Conservation (phyloP, 2,329 filamentous ascomycete genomes). For the Ceratocystis variospora region DNA sequence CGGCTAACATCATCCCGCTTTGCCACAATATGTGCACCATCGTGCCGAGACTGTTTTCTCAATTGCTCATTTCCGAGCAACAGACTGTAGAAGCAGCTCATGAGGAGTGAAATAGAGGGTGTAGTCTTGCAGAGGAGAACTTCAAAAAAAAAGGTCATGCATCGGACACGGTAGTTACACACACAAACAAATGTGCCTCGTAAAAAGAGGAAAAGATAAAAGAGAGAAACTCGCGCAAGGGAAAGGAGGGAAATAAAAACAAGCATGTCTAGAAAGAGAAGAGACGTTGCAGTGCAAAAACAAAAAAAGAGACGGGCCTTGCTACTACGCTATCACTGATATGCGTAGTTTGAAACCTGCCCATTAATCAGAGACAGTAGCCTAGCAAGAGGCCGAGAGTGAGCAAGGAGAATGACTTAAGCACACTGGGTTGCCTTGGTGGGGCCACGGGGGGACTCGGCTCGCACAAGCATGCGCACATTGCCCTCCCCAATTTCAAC, state of each 20-base stretch:
- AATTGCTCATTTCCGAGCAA: background rate
- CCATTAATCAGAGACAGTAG: background rate
- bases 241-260: background rate
- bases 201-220: conserved; percentile 1
- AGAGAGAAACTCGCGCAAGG: background rate
- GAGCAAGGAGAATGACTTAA: background rate
- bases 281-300: background rate
- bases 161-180: background rate
- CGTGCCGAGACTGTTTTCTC: background rate
- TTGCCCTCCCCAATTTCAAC: conserved; percentile 55
- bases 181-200: conserved; percentile 16
- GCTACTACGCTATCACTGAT: background rate
- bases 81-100: background rate
- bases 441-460: conserved; percentile 13
- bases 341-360: background rate
- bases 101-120: background rate
- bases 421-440: background rate
- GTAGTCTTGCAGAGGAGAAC: background rate
- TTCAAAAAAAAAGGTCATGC: too few relatives aligned
- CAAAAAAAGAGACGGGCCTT: background rate
- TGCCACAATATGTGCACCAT: conserved; percentile 18
- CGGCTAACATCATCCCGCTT: conserved; percentile 4
- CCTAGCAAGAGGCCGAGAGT: background rate
- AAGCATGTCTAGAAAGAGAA: background rate
- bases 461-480: conserved; percentile 49